Evolutionary conservation across 768 basidiomycete genomes (phyloP), one percentile per base, ranked within the genome.

Genomic region (Podaxis sp.): DNA sequence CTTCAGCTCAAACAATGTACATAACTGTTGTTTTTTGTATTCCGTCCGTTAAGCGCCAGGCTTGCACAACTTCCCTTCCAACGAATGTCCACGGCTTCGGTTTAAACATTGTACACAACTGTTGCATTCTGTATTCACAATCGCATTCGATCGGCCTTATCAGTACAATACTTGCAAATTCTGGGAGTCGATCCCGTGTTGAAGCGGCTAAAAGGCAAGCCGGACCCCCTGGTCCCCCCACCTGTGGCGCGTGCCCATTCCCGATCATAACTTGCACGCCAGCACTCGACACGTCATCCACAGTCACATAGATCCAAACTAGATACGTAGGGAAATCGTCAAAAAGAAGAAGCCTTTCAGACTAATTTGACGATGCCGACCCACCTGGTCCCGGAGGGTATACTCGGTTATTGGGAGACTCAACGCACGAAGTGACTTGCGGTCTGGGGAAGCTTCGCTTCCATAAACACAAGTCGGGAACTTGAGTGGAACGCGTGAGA

Each of bases 401-500:
- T 13, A 76, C 66, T 38, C 71, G 68, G 55, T 70, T 73, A 23
- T 74, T 71, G 10, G 75, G 72, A 2, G 75, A 9, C 70, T 74
- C 47, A 61, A 65, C 21, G 76, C 69, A 3, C 69, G 70, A 13
- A 77, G 68, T 4, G 70, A 68, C 57, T 70, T 73, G 37, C 66
- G 70, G 58, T 75, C 66, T 7, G 59, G 62, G 1, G 74, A 73
- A n/a, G 67, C 2, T 60, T 62, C 13, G 76, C 71, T 16, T 71
- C 64, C 63, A 78, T 71, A 51, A 74, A 71, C 1, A 77, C 73
- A 10, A 76, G 64, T 11, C 75, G 70, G 23, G 72, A 70, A 57
- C 77, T 76, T 38, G 76, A 74, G 57, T 76, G 75, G 61, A 76
- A 70, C 1, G 71, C 76, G 57, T 78, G 77, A 0, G 78, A 74